Conservation (phyloP, 1,284 basidiomycete species). For the Fomitopsis palustris region DNA sequence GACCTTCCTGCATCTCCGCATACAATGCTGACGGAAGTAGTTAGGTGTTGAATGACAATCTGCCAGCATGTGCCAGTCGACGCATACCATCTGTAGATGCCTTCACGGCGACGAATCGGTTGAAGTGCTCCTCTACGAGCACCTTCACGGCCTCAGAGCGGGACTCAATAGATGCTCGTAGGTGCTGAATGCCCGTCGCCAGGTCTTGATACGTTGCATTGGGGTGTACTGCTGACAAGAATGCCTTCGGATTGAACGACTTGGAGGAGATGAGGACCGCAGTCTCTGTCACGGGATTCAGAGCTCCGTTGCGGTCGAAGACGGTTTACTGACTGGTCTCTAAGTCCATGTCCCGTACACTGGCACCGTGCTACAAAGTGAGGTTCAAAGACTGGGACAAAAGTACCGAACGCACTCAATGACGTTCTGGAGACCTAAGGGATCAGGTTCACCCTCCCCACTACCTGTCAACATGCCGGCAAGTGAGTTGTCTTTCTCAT, state of each 20-base stretch:
- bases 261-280: slow-evolving; percentile 86
- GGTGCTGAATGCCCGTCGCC: slow-evolving; percentile 65
- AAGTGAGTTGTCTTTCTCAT: slow-evolving; percentile 68
- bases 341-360: slow-evolving; percentile 65
- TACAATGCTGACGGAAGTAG: slow-evolving; percentile 62
- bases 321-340: slow-evolving; percentile 57
- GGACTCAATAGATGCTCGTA: slow-evolving; percentile 78
- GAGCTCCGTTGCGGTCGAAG: neutral
- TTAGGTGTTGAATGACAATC: neutral
- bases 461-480: slow-evolving; percentile 55
- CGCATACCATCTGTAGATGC: slow-evolving; percentile 87
- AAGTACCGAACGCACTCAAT: slow-evolving; percentile 50
- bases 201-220: slow-evolving; percentile 96
- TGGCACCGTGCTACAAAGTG: slow-evolving; percentile 25
- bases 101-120: slow-evolving; percentile 97
- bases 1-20: slow-evolving; percentile 89
- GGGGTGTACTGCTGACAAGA: slow-evolving; percentile 90
- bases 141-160: slow-evolving; percentile 92
- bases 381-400: slow-evolving; percentile 6
- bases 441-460: slow-evolving; percentile 60
- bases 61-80: neutral
- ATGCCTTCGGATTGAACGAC: slow-evolving; percentile 93
- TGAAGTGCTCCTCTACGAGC: slow-evolving; percentile 97
- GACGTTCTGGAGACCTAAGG: slow-evolving; percentile 59
- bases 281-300: slow-evolving; percentile 48